Evolutionary conservation across 345 rosid genomes (phyloP), one percentile per base, ranked within the genome.

Genomic region (Eucalyptus sideroxylon): DNA sequence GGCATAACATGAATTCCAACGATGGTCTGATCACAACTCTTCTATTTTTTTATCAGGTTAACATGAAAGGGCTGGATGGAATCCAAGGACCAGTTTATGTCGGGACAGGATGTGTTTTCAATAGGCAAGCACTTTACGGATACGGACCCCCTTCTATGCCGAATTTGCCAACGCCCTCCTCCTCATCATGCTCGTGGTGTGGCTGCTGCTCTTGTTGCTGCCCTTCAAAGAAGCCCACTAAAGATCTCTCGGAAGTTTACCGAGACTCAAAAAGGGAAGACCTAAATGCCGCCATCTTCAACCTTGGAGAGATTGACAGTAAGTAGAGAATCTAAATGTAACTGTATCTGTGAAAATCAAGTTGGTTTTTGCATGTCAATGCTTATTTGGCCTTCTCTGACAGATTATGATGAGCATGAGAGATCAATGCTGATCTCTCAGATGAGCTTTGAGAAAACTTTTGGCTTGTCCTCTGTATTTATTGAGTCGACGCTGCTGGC

Each of bases 71-170:
- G 11, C 93, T 96, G 88, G 99, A 98, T 93, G 99, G 99, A 72
- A 96, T 98, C 88, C 99, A 98, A 94, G 99, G 99, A 65, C 99
- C 99, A 21, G 96, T 97, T 51, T 97, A 98, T 91, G 99, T 98
- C 88, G 99, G 99, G 88, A 97, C 98, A 8, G 99, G 99, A 93
- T 93, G 95, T 90, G 97, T 96, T 91, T 98, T 97, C 94, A 95
- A 97, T 81, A 94, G 99, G 93, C 98, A 96, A 92, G 99, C 99
- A 49, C 97, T 98, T 81, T 98, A 98, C 31, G 99, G 99, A 65
- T 98, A 98, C 86, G 96, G 98, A 49, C 99, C 99, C 80, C 94
- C 99, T 88, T 93, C 97, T 30, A 94, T 95, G 95, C 98, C 98
- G 6, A 94, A 87, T 86, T 91, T 97, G 90, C 93, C 96, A 24